These are phyloP conservation scores for Pseudozyma tsukubaensis DNA, from an alignment of 1,284 basidiomycete genomes.

Conservation along the genomic window DNA sequence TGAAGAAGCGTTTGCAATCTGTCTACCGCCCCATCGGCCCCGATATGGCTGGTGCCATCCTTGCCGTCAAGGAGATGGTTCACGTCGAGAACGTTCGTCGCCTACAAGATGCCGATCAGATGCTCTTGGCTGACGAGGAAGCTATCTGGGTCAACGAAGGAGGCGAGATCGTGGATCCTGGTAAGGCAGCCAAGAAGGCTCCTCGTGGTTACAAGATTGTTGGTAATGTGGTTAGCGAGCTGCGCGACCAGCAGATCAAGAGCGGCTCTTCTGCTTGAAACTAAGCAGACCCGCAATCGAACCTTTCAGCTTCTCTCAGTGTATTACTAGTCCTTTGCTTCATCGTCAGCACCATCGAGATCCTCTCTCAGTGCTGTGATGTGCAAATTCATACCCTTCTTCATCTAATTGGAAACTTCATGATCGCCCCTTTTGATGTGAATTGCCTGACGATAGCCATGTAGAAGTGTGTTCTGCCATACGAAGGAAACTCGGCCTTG, in stretches of 20 bases:
- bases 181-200: conserved; percentile 61
- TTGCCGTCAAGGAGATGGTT: conserved; percentile 85
- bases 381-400: conserved; percentile 15
- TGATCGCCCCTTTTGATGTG: not conserved
- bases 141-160: conserved; percentile 64
- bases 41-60: conserved; percentile 82
- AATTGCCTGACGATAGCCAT: no score
- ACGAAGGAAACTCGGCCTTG: no score
- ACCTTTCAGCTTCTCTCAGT: conserved; percentile 6
- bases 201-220: conserved; percentile 65
- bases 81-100: conserved; percentile 80
- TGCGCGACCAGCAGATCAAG: conserved; percentile 57
- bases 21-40: conserved; percentile 81
- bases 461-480: no score
- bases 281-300: no score
- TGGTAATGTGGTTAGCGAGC: conserved; percentile 63
- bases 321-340: conserved; percentile 23
- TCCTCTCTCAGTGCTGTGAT: not conserved
- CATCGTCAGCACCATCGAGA: not conserved
- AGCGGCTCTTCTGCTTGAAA: conserved; percentile 20
- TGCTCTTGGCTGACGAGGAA: conserved; percentile 44
- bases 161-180: conserved; percentile 66
- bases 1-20: conserved; percentile 82
- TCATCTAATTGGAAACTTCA: not conserved
- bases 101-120: conserved; percentile 52